phyloP scores from a whole-genome alignment of 108 stramenopile species.

The Pseudonitzschia pungens region DNA sequence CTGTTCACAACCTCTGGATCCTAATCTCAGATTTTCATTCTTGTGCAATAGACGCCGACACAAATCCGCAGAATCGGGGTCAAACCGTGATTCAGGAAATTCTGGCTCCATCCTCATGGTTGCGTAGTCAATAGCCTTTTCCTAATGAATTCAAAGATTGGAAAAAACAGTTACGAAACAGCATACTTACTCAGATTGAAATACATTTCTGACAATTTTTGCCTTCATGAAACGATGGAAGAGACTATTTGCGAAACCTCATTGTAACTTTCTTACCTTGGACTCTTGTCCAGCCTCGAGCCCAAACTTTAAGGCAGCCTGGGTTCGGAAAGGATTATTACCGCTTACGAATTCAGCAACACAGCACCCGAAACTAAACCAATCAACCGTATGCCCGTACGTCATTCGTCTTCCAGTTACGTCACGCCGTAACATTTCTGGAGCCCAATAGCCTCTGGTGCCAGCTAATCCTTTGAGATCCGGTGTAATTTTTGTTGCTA shows the following conservation, averaged over 20 bases:
- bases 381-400: conserved; percentile 90
- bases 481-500: conserved; percentile 88
- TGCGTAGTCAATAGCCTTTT: conserved; percentile 85
- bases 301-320: conserved; percentile 84
- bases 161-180: not conserved
- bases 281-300: conserved; percentile 69
- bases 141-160: conserved; percentile 30
- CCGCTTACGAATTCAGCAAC: conserved; percentile 93
- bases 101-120: conserved; percentile 90
- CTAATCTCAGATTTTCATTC: conserved; percentile 78
- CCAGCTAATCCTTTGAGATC: conserved; percentile 83
- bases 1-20: conserved; percentile 79
- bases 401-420: conserved; percentile 75
- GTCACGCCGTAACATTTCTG: conserved; percentile 92
- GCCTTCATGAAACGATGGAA: not conserved
- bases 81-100: conserved; percentile 65
- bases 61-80: conserved; percentile 74
- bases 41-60: conserved; percentile 80
- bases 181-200: not conserved
- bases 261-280: conserved; percentile 50
- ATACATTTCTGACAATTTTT: too few species aligned
- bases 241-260: not conserved
- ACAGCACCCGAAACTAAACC: conserved; percentile 94
- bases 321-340: conserved; percentile 90
- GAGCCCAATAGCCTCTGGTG: conserved; percentile 94